Conservation (phyloP, 2,329 filamentous ascomycete genomes). For the Penicillium occitanis region DNA sequence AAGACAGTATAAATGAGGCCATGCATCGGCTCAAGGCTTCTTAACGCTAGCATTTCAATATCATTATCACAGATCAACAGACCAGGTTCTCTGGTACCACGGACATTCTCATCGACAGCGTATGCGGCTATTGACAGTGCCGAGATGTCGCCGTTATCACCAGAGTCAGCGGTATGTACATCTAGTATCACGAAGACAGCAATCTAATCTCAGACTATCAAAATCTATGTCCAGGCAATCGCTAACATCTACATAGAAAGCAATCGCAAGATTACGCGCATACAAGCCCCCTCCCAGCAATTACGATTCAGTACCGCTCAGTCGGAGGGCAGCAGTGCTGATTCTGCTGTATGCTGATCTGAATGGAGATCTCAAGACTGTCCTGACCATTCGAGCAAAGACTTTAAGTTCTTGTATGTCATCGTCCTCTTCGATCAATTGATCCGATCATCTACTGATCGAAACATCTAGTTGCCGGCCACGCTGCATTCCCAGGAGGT, state of each 20-base stretch:
- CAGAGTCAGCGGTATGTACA: conserved; percentile 24
- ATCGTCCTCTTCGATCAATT: background rate
- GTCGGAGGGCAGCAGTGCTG: conserved; percentile 78
- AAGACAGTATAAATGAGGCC: conserved; percentile 1
- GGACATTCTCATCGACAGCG: background rate
- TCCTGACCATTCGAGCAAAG: conserved; percentile 62
- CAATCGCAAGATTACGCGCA: conserved; percentile 56
- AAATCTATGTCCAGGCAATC: no score
- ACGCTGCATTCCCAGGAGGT: conserved; percentile 83
- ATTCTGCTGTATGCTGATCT: conserved; percentile 84
- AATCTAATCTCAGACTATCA: no score
- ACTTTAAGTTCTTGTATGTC: conserved; percentile 57
- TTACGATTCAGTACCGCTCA: conserved; percentile 57
- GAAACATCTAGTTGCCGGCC: conserved; percentile 62
- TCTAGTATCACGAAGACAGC: no score
- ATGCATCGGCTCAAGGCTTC: background rate
- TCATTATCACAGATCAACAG: background rate
- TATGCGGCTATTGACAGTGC: background rate
- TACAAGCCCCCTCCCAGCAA: conserved; percentile 59
- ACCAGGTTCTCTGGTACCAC: background rate
- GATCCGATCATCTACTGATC: background rate
- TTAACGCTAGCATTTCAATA: background rate
- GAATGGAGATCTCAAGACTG: conserved; percentile 70
- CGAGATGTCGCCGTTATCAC: conserved; percentile 17
- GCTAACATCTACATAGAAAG: conserved; percentile 37